A percentile compares a stretch with the other conserved stretches of the same genome.
These are phyloP conservation scores for Mycena galericulata DNA, from an alignment of 768 basidiomycete genomes.

Conservation along the genomic window DNA sequence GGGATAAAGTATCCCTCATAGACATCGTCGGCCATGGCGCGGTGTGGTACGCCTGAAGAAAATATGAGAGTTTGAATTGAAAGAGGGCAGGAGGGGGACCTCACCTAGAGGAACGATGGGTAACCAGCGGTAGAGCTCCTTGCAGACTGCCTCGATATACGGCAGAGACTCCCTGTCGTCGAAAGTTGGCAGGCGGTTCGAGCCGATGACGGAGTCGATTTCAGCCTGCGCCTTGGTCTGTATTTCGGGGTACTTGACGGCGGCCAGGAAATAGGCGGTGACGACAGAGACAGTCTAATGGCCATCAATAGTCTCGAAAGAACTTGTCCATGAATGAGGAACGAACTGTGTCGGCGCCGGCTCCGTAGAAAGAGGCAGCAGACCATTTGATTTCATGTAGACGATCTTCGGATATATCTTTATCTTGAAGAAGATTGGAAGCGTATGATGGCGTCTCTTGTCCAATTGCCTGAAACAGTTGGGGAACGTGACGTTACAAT, in stretches of 20 bases:
- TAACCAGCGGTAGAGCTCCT: slow-evolving; percentile 52
- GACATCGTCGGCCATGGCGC: slow-evolving; percentile 43
- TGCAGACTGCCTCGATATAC: slow-evolving; percentile 53
- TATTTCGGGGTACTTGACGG: slow-evolving; percentile 53
- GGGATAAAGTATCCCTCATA: slow-evolving; percentile 50
- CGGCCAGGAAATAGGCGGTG: slow-evolving; percentile 54
- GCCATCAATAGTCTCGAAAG: neutral
- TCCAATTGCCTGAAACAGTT: slow-evolving; percentile 46
- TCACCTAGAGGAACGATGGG: slow-evolving; percentile 23
- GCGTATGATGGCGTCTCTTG: slow-evolving; percentile 43
- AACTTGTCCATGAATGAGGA: no score
- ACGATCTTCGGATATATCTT: slow-evolving; percentile 44
- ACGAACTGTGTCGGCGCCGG: slow-evolving; percentile 57
- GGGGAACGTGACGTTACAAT: neutral
- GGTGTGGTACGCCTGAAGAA: slow-evolving; percentile 41
- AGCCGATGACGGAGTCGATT: slow-evolving; percentile 56
- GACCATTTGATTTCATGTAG: slow-evolving; percentile 58
- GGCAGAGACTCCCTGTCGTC: slow-evolving; percentile 55
- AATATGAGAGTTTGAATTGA: neutral
- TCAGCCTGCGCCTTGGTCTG: slow-evolving; percentile 56
- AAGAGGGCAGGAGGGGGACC: neutral
- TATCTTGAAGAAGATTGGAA: slow-evolving; percentile 47
- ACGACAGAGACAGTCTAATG: slow-evolving; percentile 53
- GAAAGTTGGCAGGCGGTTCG: slow-evolving; percentile 52
- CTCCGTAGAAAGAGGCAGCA: slow-evolving; percentile 61